These are phyloP conservation scores for Pichia cactophila DNA, from an alignment of 1,139 yeast genomes.

Conservation along the genomic window DNA sequence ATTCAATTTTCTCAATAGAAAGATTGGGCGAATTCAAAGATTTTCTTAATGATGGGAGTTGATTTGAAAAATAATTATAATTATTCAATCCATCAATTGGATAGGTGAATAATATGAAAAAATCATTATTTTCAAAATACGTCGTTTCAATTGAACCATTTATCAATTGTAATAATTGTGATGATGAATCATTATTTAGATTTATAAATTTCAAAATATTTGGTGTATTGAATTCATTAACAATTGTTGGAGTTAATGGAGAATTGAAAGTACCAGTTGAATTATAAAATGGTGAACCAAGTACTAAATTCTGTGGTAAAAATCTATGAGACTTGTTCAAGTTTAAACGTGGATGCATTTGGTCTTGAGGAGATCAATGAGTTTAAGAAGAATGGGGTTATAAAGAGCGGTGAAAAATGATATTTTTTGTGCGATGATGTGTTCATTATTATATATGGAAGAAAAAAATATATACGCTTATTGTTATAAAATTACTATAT, in stretches of 20 bases:
- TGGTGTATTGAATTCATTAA: conserved; percentile 3
- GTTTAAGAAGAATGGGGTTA: not conserved
- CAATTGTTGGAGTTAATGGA: not conserved
- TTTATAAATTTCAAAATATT: conserved; percentile 20
- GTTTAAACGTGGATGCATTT: conserved; percentile 35
- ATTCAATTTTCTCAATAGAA: conserved; percentile 38
- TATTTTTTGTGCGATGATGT: too few species aligned
- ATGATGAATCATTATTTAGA: conserved; percentile 30
- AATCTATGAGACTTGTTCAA: conserved; percentile 52
- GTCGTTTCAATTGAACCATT: conserved; percentile 39
- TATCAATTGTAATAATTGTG: conserved; percentile 18
- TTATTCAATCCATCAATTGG: conserved; percentile 38
- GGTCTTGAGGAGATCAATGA: not conserved
- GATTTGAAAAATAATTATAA: conserved; percentile 36
- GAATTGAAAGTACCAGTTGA: conserved; percentile 16
- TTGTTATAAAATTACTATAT: too few species aligned
- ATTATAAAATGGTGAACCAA: conserved; percentile 57
- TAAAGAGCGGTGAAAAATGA: not conserved
- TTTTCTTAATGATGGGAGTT: conserved; percentile 35
- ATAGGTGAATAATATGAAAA: conserved; percentile 34
- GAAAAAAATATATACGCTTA: too few species aligned
- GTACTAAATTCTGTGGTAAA: conserved; percentile 60
- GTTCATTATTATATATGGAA: too few species aligned
- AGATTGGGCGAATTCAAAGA: conserved; percentile 37
- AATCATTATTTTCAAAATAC: conserved; percentile 18